Evolutionary conservation across 2,329 filamentous ascomycete species (phyloP).

Genomic region (Paramyrothecium roridum): DNA sequence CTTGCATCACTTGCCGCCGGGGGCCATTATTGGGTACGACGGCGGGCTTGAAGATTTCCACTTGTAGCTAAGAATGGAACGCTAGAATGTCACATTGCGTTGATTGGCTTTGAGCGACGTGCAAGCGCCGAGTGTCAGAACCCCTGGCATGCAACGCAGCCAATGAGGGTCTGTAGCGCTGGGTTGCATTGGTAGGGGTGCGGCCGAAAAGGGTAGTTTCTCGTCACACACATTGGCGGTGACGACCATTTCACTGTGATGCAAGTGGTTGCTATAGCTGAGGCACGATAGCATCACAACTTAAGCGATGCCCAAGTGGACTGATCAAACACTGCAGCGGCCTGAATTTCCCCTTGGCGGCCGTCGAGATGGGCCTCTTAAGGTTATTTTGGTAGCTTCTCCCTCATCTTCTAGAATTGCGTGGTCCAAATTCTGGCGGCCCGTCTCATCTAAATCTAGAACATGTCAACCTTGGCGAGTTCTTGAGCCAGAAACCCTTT

Average conservation of each 20-base stretch:
- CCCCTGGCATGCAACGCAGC: constrained; percentile 3
- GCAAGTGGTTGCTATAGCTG: not conserved
- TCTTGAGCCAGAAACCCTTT: no score
- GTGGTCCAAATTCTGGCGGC: no score
- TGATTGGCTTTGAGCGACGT: not conserved
- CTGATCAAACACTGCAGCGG: no score
- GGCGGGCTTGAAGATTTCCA: not conserved
- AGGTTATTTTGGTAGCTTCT: no score
- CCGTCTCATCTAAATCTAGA: no score
- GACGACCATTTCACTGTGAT: not conserved
- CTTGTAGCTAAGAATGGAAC: not conserved
- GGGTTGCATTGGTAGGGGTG: not conserved
- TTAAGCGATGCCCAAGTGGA: no score
- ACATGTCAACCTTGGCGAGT: no score
- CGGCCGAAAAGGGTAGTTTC: not conserved
- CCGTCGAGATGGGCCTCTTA: no score
- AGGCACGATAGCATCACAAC: no score
- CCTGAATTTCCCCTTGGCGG: no score
- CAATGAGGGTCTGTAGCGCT: constrained; percentile 4
- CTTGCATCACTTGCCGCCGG: constrained; percentile 1
- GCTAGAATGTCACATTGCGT: not conserved
- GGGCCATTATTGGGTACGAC: not conserved
- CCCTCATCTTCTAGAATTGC: no score
- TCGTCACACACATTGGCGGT: not conserved
- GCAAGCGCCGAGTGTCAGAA: constrained; percentile 6